Evolutionary conservation across 1,284 basidiomycete genomes (phyloP).

Genomic region (Moesziomyces parantarcticus): DNA sequence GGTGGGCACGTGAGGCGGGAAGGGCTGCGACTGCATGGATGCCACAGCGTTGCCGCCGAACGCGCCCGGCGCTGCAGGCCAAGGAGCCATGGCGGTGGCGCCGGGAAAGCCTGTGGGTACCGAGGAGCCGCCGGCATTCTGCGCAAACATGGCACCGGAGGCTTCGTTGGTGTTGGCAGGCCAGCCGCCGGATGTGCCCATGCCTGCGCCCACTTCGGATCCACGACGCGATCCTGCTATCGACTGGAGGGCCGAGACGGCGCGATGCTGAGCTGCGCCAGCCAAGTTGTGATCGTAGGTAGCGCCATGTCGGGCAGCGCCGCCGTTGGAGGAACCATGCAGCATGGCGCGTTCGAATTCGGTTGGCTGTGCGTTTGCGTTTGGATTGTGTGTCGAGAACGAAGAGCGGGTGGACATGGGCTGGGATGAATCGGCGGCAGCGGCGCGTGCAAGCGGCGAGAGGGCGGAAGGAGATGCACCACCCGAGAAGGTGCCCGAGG

Average conservation of each 20-base stretch:
- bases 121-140: constrained; percentile 34
- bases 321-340: constrained; percentile 17
- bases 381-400: constrained; percentile 17
- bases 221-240: constrained; percentile 29
- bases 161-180: constrained; percentile 10
- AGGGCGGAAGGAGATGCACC: constrained; percentile 18
- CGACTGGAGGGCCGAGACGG: constrained; percentile 30
- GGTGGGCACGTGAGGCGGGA: constrained; percentile 37
- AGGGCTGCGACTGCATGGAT: constrained; percentile 47
- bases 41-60: constrained; percentile 16
- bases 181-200: constrained; percentile 14
- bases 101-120: constrained; percentile 51
- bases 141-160: constrained; percentile 10
- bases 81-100: constrained; percentile 44
- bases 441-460: constrained; percentile 10
- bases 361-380: constrained; percentile 10
- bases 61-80: constrained; percentile 36
- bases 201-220: constrained; percentile 22
- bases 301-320: constrained; percentile 11
- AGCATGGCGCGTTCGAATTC: constrained; percentile 37
- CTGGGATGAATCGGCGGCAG: constrained; percentile 12
- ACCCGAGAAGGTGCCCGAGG: constrained; percentile 19
- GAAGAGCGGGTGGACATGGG: constrained; percentile 15
- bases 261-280: constrained; percentile 21
- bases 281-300: constrained; percentile 11